These are phyloP conservation scores for Trichocladium antarcticum DNA, from an alignment of 495 filamentous ascomycete species.

Conservation along the genomic window DNA sequence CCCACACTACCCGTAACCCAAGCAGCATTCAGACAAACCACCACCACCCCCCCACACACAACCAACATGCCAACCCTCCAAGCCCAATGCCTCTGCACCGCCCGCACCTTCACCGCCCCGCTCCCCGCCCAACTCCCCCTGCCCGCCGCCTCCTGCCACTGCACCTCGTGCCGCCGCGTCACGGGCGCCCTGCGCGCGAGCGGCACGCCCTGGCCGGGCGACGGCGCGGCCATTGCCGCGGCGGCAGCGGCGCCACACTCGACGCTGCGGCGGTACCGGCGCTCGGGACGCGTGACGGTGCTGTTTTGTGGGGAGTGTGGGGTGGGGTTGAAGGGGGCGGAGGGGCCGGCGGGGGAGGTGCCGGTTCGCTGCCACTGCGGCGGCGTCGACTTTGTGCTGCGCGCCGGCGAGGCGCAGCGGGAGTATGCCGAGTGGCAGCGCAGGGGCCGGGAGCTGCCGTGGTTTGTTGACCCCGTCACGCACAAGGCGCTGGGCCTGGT, in stretches of 20 bases:
- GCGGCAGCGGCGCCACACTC: too few relatives aligned
- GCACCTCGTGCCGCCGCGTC: slow-evolving; percentile 31
- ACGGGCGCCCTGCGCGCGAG: slow-evolving; percentile 26
- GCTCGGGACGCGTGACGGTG: slow-evolving; percentile 17
- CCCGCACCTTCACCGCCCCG: slow-evolving; percentile 19
- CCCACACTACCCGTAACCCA: too few relatives aligned
- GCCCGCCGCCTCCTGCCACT: slow-evolving; percentile 29
- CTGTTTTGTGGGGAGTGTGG: slow-evolving; percentile 40
- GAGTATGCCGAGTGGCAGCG: slow-evolving; percentile 10
- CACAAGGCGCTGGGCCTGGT: slow-evolving; percentile 33
- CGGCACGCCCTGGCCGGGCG: slow-evolving; percentile 16
- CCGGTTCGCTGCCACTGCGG: slow-evolving; percentile 40
- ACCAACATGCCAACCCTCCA: slow-evolving; percentile 6
- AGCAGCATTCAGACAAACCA: not conserved
- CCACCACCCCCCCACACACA: slow-evolving; percentile 14
- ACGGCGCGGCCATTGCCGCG: too few relatives aligned
- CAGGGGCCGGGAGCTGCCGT: slow-evolving; percentile 20
- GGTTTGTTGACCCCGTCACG: slow-evolving; percentile 32
- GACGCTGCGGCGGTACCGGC: slow-evolving; percentile 27
- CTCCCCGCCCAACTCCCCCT: slow-evolving; percentile 22
- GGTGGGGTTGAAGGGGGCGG: slow-evolving; percentile 29
- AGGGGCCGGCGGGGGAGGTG: slow-evolving; percentile 21
- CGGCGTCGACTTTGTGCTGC: slow-evolving; percentile 34
- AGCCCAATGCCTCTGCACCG: slow-evolving; percentile 27
- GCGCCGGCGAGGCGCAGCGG: slow-evolving; percentile 14